phyloP scores from a whole-genome alignment of 1,284 basidiomycete genomes.

The Phylloporus gajari region DNA sequence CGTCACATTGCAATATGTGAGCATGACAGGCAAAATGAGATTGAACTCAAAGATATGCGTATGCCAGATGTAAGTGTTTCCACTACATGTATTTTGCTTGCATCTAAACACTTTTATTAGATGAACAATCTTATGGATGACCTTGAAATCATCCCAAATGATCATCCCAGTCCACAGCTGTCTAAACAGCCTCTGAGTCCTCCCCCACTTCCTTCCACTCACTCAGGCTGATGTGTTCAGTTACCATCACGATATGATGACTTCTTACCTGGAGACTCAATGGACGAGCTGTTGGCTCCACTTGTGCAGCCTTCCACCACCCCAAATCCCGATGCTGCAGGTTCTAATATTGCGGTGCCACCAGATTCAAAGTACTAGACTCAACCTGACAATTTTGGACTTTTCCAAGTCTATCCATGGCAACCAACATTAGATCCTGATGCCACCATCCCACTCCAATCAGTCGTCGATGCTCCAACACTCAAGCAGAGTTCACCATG shows the following conservation, averaged over 20 bases:
- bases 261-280: not conserved
- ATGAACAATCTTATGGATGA: too few relatives aligned
- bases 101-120: too few relatives aligned
- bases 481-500: not conserved
- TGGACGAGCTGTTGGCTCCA: not conserved
- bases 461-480: not conserved
- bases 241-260: constrained; percentile 1
- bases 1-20: too few relatives aligned
- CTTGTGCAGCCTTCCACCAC: too few relatives aligned
- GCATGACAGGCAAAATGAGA: too few relatives aligned
- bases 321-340: too few relatives aligned
- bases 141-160: too few relatives aligned
- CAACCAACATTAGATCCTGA: not conserved
- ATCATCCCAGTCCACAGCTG: too few relatives aligned
- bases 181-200: not conserved
- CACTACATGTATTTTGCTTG: too few relatives aligned
- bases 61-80: too few relatives aligned
- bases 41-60: too few relatives aligned
- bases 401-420: not conserved
- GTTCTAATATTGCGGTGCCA: too few relatives aligned
- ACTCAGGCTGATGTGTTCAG: not conserved
- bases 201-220: not conserved
- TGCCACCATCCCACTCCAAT: not conserved
- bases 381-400: not conserved
- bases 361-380: not conserved